phyloP scores from a whole-genome alignment of 352 stramenopile species.

The Globisporangium irregulare region DNA sequence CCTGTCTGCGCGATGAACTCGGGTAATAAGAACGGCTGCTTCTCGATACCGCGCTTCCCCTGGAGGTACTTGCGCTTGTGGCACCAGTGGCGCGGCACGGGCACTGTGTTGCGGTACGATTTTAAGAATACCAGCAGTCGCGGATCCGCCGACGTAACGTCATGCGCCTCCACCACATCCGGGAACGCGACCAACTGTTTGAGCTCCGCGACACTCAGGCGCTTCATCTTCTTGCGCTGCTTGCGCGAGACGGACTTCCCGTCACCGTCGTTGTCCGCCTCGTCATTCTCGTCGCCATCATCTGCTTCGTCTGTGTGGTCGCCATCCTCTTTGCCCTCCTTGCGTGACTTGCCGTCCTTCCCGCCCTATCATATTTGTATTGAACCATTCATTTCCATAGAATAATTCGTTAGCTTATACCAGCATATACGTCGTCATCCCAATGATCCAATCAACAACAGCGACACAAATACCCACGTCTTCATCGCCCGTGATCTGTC shows the following conservation, averaged over 20 bases:
- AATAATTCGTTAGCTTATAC: not conserved
- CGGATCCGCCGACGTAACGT: slow-evolving; percentile 95
- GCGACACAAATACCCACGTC: slow-evolving; percentile 21
- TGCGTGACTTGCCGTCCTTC: slow-evolving; percentile 11
- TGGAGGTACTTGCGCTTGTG: slow-evolving; percentile 99
- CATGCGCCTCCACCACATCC: slow-evolving; percentile 96
- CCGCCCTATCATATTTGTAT: not conserved
- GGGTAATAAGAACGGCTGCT: slow-evolving; percentile 92
- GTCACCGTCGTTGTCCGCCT: slow-evolving; percentile 16
- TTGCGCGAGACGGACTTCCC: slow-evolving; percentile 84
- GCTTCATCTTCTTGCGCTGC: slow-evolving; percentile 91
- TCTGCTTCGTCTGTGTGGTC: slow-evolving; percentile 7
- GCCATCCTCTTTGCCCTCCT: slow-evolving; percentile 15
- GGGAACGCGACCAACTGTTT: slow-evolving; percentile 94
- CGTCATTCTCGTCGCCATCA: not conserved
- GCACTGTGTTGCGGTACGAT: slow-evolving; percentile 93
- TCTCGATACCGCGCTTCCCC: slow-evolving; percentile 95
- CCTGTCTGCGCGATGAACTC: slow-evolving; percentile 98
- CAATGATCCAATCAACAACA: not conserved
- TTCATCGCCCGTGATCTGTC: slow-evolving; percentile 44
- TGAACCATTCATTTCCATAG: not conserved
- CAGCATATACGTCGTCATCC: not conserved
- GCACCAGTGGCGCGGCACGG: slow-evolving; percentile 96
- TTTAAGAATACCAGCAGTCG: slow-evolving; percentile 96
- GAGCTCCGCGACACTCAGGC: slow-evolving; percentile 94